These are phyloP conservation scores for Phoma sp. DNA, from an alignment of 2,329 filamentous ascomycete species.

Conservation along the genomic window DNA sequence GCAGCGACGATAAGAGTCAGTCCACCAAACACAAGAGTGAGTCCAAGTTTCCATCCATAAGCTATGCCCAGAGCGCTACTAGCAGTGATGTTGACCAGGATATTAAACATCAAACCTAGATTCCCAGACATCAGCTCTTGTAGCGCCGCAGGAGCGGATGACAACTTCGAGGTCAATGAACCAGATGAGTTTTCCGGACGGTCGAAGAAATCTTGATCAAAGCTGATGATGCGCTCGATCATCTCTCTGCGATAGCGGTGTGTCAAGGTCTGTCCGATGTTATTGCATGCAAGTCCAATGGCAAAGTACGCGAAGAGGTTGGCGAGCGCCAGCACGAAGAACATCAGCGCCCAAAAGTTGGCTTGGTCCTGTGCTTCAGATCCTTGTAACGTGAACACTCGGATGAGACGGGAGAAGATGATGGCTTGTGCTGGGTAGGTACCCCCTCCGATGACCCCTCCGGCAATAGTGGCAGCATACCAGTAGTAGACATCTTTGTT, in stretches of 20 bases:
- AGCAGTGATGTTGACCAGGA: conserved; percentile 75
- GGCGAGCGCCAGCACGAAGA: conserved; percentile 26
- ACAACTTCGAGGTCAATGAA: conserved; percentile 79
- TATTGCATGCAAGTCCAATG: conserved; percentile 68
- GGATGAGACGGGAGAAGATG: conserved; percentile 22
- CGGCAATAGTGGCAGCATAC: conserved; percentile 6
- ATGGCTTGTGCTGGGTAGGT: conserved; percentile 21
- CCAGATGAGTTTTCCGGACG: conserved; percentile 84
- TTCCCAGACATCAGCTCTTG: conserved; percentile 70
- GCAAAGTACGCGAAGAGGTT: conserved; percentile 25
- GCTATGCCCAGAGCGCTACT: conserved; percentile 59
- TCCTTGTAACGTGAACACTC: conserved; percentile 24
- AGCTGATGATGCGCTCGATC: conserved; percentile 13
- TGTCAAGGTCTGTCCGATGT: conserved; percentile 58
- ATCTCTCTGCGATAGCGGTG: conserved; percentile 14
- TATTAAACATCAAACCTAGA: conserved; percentile 81
- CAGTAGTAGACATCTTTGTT: conserved; percentile 15
- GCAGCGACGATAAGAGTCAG: conserved; percentile 77
- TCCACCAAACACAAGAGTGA: conserved; percentile 75
- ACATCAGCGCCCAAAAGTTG: conserved; percentile 36
- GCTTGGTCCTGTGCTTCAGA: conserved; percentile 16
- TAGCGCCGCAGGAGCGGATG: conserved; percentile 77
- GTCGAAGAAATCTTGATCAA: conserved; percentile 73
- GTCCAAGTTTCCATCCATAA: conserved; percentile 74
- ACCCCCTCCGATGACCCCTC: conserved; percentile 8